Evolutionary conservation across 768 basidiomycete species (phyloP).

Genomic region (Tylopilus sp.): DNA sequence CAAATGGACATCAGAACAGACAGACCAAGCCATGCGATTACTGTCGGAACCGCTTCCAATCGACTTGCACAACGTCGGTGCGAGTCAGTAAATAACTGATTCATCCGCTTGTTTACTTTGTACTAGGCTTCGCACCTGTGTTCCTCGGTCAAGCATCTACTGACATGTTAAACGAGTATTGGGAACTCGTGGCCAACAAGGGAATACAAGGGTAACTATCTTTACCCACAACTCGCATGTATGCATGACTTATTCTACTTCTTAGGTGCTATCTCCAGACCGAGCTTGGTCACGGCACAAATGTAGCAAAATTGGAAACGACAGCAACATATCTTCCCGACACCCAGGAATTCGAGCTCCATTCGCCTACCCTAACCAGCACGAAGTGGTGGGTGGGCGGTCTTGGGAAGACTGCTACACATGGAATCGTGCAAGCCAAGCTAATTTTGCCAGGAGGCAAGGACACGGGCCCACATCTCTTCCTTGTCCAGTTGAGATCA

Average conservation of each 20-base stretch:
- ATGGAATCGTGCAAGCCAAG: slow-evolving; percentile 74
- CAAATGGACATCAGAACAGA: slow-evolving; percentile 51
- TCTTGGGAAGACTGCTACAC: slow-evolving; percentile 67
- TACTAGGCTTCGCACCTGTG: slow-evolving; percentile 60
- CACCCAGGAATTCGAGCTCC: slow-evolving; percentile 66
- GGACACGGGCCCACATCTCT: slow-evolving; percentile 70
- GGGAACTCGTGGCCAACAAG: slow-evolving; percentile 44
- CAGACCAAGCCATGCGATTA: slow-evolving; percentile 41
- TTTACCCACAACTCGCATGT: neutral
- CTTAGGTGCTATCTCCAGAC: slow-evolving; percentile 70
- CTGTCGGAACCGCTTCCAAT: slow-evolving; percentile 56
- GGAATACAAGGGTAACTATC: slow-evolving; percentile 51
- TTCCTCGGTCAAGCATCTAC: slow-evolving; percentile 59
- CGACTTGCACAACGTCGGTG: slow-evolving; percentile 36
- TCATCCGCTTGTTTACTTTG: slow-evolving; percentile 14
- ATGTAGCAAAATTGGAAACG: slow-evolving; percentile 66
- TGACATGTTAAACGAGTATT: slow-evolving; percentile 50
- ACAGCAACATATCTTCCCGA: slow-evolving; percentile 72
- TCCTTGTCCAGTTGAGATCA: slow-evolving; percentile 67
- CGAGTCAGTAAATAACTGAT: slow-evolving; percentile 18
- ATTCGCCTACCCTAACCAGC: slow-evolving; percentile 72
- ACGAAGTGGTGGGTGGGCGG: slow-evolving; percentile 84
- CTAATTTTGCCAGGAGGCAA: slow-evolving; percentile 59
- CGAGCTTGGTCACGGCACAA: slow-evolving; percentile 76
- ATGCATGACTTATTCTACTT: neutral